Percentiles rank a stretch among this genome's conserved stretches.
phyloP scores from a whole-genome alignment of 2,329 filamentous ascomycete genomes.

The Didymella lethalis region DNA sequence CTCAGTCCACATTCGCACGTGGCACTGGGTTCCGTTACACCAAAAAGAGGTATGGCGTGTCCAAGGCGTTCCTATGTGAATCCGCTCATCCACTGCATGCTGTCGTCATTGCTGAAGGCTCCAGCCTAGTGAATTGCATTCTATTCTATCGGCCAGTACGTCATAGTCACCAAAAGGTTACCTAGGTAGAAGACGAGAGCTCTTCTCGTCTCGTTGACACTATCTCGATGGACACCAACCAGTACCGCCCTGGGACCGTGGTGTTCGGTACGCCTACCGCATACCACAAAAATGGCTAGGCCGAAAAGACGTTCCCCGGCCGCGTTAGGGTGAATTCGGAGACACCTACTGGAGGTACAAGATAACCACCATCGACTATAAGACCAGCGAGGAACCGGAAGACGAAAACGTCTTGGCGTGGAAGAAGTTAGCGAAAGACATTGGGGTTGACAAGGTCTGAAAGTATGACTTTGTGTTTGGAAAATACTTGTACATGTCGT shows the following conservation, averaged over 20 bases:
- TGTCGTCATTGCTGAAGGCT: conserved; percentile 41
- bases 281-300: conserved; percentile 79
- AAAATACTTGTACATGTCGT: not conserved
- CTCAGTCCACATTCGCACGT: conserved; percentile 67
- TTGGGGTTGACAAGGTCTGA: conserved; percentile 67
- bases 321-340: conserved; percentile 36
- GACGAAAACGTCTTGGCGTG: conserved; percentile 68
- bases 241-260: conserved; percentile 78
- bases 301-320: conserved; percentile 60
- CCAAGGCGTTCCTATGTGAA: conserved; percentile 19
- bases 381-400: conserved; percentile 65
- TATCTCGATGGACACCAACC: conserved; percentile 67
- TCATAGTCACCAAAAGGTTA: conserved; percentile 28
- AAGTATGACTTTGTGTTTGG: not conserved
- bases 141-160: conserved; percentile 30
- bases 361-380: conserved; percentile 76
- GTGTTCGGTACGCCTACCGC: conserved; percentile 64
- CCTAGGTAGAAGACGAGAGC: conserved; percentile 22
- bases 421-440: conserved; percentile 74
- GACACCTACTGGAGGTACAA: conserved; percentile 72
- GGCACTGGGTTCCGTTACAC: conserved; percentile 69
- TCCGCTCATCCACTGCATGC: conserved; percentile 47
- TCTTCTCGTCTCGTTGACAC: conserved; percentile 56
- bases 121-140: conserved; percentile 48
- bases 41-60: conserved; percentile 39